A percentile compares a stretch with the other conserved stretches of the same genome.
phyloP scores from a whole-genome alignment of 768 basidiomycete genomes.

The Cyclocybe aegerita region DNA sequence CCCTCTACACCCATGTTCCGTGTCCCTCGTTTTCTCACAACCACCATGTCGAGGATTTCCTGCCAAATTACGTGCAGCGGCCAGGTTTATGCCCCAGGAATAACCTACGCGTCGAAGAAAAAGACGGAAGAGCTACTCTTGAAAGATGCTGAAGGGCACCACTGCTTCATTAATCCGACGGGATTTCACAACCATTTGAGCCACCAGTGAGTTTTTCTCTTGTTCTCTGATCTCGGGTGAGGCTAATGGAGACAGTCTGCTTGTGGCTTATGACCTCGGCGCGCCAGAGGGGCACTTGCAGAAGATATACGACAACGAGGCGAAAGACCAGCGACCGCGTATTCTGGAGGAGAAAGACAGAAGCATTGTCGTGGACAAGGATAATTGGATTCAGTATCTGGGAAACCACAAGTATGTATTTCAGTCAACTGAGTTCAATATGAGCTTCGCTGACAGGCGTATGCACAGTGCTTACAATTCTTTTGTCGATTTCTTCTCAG shows the following conservation, averaged over 20 bases:
- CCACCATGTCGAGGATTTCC: constrained; percentile 18
- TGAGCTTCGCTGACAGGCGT: background rate
- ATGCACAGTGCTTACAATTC: constrained; percentile 34
- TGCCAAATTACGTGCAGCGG: constrained; percentile 31
- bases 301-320: constrained; percentile 41
- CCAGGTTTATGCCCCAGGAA: constrained; percentile 45
- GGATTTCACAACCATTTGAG: constrained; percentile 58
- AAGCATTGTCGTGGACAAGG: constrained; percentile 32
- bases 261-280: constrained; percentile 58
- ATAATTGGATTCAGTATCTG: constrained; percentile 51
- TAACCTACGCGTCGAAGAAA: constrained; percentile 40
- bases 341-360: constrained; percentile 33
- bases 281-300: constrained; percentile 44
- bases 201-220: constrained; percentile 47
- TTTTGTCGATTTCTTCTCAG: constrained; percentile 39
- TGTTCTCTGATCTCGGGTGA: background rate
- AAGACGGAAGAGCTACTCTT: constrained; percentile 43
- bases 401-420: constrained; percentile 44
- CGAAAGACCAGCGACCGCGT: constrained; percentile 37
- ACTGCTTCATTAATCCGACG: constrained; percentile 43
- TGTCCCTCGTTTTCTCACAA: constrained; percentile 4
- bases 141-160: constrained; percentile 47
- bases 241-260: constrained; percentile 32
- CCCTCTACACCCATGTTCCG: constrained; percentile 1
- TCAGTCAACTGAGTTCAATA: background rate